phyloP scores from a whole-genome alignment of 768 basidiomycete genomes.

The Calvatia gigantea region DNA sequence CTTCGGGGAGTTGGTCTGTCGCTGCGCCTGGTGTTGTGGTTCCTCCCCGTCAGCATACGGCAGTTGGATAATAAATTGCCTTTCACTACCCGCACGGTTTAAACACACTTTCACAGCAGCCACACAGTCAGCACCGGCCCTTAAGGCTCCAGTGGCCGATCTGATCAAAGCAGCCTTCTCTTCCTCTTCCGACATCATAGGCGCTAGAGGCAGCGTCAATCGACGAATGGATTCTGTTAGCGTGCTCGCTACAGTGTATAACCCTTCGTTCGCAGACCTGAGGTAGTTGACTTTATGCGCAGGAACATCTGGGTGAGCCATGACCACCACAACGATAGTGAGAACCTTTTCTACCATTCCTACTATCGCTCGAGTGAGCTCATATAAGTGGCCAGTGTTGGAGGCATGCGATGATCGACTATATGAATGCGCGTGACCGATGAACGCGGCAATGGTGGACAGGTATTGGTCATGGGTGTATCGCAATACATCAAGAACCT shows the following conservation, averaged over 20 bases:
- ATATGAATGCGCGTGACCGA: constrained; percentile 95
- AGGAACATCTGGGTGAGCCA: constrained; percentile 70
- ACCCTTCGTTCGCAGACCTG: constrained; percentile 66
- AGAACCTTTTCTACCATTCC: constrained; percentile 91
- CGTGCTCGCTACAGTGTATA: constrained; percentile 83
- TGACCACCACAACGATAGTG: constrained; percentile 86
- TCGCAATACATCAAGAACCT: constrained; percentile 76
- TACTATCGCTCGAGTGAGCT: constrained; percentile 91
- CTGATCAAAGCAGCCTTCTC: constrained; percentile 76
- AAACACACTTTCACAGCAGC: constrained; percentile 82
- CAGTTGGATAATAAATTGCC: constrained; percentile 62
- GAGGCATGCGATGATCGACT: constrained; percentile 88
- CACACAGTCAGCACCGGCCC: constrained; percentile 87
- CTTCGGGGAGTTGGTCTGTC: constrained; percentile 43
- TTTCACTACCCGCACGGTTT: constrained; percentile 56
- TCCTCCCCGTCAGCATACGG: constrained; percentile 36
- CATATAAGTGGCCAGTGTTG: constrained; percentile 90
- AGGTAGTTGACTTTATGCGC: constrained; percentile 61
- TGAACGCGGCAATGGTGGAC: constrained; percentile 94
- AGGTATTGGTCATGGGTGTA: constrained; percentile 86
- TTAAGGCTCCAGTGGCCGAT: constrained; percentile 84
- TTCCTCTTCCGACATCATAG: constrained; percentile 67
- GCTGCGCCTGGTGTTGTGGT: constrained; percentile 29
- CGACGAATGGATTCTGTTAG: constrained; percentile 85
- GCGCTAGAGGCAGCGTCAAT: constrained; percentile 52